Evolutionary conservation across 2,329 filamentous ascomycete genomes (phyloP).

Genomic region (Fusarium graminum): DNA sequence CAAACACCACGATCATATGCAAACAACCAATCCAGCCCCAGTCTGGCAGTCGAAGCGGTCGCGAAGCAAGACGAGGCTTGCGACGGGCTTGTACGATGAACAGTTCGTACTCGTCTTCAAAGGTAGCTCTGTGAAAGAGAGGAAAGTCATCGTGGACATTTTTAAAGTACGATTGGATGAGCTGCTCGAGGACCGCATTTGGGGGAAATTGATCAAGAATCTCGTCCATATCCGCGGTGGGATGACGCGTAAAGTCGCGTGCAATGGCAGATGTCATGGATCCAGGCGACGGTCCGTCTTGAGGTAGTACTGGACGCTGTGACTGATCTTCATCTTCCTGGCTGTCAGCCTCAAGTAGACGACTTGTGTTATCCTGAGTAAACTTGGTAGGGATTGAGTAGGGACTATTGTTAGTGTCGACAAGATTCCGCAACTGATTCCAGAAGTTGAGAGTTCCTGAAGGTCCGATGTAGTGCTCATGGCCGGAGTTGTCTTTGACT

Average conservation of each 20-base stretch:
- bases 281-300: constrained; percentile 45
- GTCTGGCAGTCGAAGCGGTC: constrained; percentile 41
- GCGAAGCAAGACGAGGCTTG: constrained; percentile 10
- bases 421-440: constrained; percentile 52
- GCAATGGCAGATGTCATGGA: constrained; percentile 48
- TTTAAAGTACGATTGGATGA: constrained; percentile 55
- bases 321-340: constrained; percentile 33
- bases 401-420: constrained; percentile 42
- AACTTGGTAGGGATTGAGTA: constrained; percentile 21
- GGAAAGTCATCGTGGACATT: constrained; percentile 55
- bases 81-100: constrained; percentile 45
- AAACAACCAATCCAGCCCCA: constrained; percentile 55
- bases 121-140: constrained; percentile 53
- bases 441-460: constrained; percentile 55
- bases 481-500: constrained; percentile 52
- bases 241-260: constrained; percentile 48
- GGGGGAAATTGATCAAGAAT: constrained; percentile 48
- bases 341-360: constrained; percentile 34
- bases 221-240: constrained; percentile 48
- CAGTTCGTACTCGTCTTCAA: constrained; percentile 53
- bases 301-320: background rate
- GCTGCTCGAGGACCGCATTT: constrained; percentile 46
- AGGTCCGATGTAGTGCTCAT: constrained; percentile 56
- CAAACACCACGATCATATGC: constrained; percentile 56
- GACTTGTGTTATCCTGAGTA: constrained; percentile 36